A percentile compares a stretch with the other conserved stretches of the same genome.
Conservation (phyloP, 176 grass and related monocot species). For the Carex myosuroides region DNA sequence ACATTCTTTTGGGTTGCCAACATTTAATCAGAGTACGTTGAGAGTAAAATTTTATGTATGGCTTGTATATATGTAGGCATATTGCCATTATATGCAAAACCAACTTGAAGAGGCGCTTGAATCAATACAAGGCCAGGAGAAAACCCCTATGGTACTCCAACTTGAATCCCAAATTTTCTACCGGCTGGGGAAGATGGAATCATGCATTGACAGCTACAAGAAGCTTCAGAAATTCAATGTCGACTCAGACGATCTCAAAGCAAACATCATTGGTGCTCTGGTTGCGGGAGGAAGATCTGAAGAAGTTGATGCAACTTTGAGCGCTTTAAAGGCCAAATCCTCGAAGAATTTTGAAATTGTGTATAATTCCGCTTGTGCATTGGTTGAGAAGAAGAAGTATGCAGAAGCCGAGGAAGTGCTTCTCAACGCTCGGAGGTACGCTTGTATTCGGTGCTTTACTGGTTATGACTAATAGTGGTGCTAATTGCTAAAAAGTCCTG, state of each 20-base stretch:
- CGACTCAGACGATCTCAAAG: constrained; percentile 82
- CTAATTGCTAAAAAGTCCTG: background rate
- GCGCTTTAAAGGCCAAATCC: constrained; percentile 56
- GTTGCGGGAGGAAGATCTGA: constrained; percentile 66
- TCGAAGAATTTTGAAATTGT: constrained; percentile 78
- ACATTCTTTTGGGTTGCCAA: constrained; percentile 2
- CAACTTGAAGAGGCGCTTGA: constrained; percentile 79
- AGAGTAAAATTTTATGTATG: constrained; percentile 6
- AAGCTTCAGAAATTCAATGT: constrained; percentile 79
- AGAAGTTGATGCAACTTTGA: constrained; percentile 78
- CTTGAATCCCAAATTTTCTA: constrained; percentile 95
- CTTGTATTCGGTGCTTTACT: background rate
- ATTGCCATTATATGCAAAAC: constrained; percentile 95
- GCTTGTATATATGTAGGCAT: constrained; percentile 46
- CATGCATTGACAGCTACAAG: constrained; percentile 77
- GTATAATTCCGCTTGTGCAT: constrained; percentile 87
- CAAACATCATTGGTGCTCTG: constrained; percentile 73
- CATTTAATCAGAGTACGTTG: background rate
- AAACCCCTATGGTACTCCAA: constrained; percentile 57
- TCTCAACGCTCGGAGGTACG: constrained; percentile 79
- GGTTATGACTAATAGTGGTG: background rate
- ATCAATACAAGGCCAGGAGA: constrained; percentile 50
- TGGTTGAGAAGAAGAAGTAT: constrained; percentile 88
- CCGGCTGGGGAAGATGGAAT: constrained; percentile 72
- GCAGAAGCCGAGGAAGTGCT: constrained; percentile 69